Conservation (phyloP, 1,139 yeast species). For the Diutina ranongensis region DNA sequence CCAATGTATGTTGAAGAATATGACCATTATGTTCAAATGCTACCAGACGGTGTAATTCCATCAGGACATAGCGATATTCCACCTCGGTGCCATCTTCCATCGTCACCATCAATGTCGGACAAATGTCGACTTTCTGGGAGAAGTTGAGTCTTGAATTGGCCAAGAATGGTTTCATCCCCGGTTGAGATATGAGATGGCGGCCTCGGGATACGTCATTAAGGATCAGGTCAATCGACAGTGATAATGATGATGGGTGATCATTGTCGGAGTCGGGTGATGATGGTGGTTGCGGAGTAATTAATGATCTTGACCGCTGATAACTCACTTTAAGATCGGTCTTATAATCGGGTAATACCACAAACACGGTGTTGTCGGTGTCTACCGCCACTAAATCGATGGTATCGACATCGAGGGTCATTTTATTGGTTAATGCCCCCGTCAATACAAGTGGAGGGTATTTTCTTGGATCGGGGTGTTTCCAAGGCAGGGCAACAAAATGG, state of each 20-base stretch:
- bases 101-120: not conserved
- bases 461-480: not conserved
- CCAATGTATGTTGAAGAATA: not conserved
- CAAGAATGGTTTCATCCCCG: not conserved
- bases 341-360: not conserved
- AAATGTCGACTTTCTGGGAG: not conserved
- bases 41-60: not conserved
- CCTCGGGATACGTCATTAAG: not conserved
- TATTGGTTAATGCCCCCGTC: not conserved
- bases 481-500: constrained; percentile 2
- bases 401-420: not conserved
- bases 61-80: constrained; percentile 3
- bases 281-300: not conserved
- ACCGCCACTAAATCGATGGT: not conserved
- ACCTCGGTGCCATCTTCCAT: not conserved
- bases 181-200: not conserved
- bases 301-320: not conserved
- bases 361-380: not conserved
- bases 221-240: not conserved
- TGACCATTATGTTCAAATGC: not conserved
- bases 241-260: not conserved
- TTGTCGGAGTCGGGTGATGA: not conserved
- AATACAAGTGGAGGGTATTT: not conserved
- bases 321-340: not conserved
- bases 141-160: not conserved